Evolutionary conservation across 2,329 filamentous ascomycete genomes (phyloP), one percentile per base, ranked within the genome.

Genomic region (Venturia nashicola): DNA sequence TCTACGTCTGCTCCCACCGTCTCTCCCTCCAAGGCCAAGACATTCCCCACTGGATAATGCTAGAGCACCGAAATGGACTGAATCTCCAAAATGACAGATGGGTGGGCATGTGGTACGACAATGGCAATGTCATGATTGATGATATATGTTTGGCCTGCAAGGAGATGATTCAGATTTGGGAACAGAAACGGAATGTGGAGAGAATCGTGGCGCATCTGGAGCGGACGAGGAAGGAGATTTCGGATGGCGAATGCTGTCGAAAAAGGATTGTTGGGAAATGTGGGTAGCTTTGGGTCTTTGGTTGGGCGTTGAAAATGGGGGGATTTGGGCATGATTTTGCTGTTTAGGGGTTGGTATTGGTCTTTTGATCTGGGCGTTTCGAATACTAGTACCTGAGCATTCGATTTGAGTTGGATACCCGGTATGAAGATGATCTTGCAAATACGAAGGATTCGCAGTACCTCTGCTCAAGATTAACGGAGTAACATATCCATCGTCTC

Each of bases 91-190:
- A 39, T 27, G 16, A 62, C 32, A 23, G 36, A 39, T 62, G 61
- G 36, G 44, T 39, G 14, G 42, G 36, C 1, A 46, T 54, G 42
- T 62, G 61, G 61, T 62, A 62, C 61, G 43, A 51, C 20, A 54
- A 23, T 9, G 61, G 61, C 23, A 46, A 39, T 16, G 18, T 62
- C 18, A 44, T 7, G 16, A 23, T 62, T 9, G 61, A 62, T 20
- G 61, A 62, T 23, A 62, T 62, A 20, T 62, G 61, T 27, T 7
- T 43, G 34, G 46, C 23, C 18, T 62, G 61, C 11, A 62, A 62
- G 32, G 61, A 36, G 23, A 16, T 14, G 2, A 48, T 36, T 16
- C 61, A 57, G 32, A n/a, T 57, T 5, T 11, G 51, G 16, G 51
- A 57, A 20, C 51, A 57, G 32, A 27, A 20, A 36, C 51, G 14